These are phyloP conservation scores for Talaromyces verruculosus DNA, from an alignment of 2,329 filamentous ascomycete genomes.

Conservation along the genomic window DNA sequence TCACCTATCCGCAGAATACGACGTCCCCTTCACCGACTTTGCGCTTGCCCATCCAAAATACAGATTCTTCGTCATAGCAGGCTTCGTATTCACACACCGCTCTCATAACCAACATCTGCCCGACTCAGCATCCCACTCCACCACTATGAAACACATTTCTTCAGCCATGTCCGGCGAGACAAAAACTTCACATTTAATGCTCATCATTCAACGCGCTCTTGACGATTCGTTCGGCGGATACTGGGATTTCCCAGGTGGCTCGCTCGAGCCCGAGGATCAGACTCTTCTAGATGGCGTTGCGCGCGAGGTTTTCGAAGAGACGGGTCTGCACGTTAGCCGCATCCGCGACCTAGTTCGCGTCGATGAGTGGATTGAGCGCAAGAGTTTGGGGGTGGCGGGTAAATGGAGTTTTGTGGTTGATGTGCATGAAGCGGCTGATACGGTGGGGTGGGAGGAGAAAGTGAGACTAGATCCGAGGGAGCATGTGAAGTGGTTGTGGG, in stretches of 20 bases:
- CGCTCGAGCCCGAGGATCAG: constrained; percentile 46
- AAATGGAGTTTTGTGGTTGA: constrained; percentile 44
- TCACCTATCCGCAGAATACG: constrained; percentile 32
- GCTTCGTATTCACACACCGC: constrained; percentile 31
- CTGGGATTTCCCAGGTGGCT: constrained; percentile 57
- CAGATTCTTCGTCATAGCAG: constrained; percentile 32
- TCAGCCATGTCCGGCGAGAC: background rate
- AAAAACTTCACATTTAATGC: constrained; percentile 33
- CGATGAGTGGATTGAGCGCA: constrained; percentile 30
- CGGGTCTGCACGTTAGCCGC: constrained; percentile 47
- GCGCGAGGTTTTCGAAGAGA: constrained; percentile 55
- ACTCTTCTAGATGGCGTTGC: constrained; percentile 52
- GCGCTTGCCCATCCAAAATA: constrained; percentile 30
- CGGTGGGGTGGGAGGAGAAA: constrained; percentile 24
- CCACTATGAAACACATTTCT: background rate
- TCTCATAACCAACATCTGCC: background rate
- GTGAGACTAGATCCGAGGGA: constrained; percentile 37
- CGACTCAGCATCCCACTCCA: constrained; percentile 10
- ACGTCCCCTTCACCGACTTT: constrained; percentile 31
- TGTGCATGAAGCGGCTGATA: constrained; percentile 28
- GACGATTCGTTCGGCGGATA: constrained; percentile 41
- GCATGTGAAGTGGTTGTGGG: constrained; percentile 42
- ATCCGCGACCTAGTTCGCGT: constrained; percentile 45
- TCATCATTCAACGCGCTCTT: constrained; percentile 47
- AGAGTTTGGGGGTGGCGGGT: constrained; percentile 22